Evolutionary conservation across 768 basidiomycete species (phyloP).

Genomic region (Russula virescens): DNA sequence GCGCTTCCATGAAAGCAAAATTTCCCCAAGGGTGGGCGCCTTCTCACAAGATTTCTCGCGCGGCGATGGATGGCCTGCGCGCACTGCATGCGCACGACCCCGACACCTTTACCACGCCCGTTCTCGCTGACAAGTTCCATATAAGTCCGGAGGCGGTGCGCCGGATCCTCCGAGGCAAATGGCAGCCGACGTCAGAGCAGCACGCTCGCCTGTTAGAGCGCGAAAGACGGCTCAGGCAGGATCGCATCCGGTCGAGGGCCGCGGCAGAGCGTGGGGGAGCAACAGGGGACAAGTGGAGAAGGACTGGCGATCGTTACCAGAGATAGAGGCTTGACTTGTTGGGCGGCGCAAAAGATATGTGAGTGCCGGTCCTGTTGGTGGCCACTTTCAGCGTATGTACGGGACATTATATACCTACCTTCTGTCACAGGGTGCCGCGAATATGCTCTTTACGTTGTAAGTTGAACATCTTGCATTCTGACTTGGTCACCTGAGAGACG

Average conservation of each 20-base stretch:
- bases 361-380: not conserved
- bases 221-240: conserved; percentile 27
- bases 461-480: not conserved
- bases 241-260: conserved; percentile 21
- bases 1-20: conserved; percentile 30
- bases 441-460: conserved; percentile 1
- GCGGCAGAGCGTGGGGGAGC: not conserved
- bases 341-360: not conserved
- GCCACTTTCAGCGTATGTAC: not conserved
- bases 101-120: conserved; percentile 35
- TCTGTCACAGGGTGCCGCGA: not conserved
- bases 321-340: not conserved
- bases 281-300: not conserved
- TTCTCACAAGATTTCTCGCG: conserved; percentile 45
- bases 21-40: conserved; percentile 45
- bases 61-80: conserved; percentile 48
- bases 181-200: conserved; percentile 35
- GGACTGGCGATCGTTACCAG: not conserved
- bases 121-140: conserved; percentile 43
- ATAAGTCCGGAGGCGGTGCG: conserved; percentile 48
- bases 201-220: conserved; percentile 28
- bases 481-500: not conserved
- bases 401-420: not conserved
- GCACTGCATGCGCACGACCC: conserved; percentile 41
- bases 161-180: conserved; percentile 44